A percentile compares a stretch with the other conserved stretches of the same genome.
Evolutionary conservation across 148 eudicot species (phyloP).

Genomic region (Agrostemma githago): DNA sequence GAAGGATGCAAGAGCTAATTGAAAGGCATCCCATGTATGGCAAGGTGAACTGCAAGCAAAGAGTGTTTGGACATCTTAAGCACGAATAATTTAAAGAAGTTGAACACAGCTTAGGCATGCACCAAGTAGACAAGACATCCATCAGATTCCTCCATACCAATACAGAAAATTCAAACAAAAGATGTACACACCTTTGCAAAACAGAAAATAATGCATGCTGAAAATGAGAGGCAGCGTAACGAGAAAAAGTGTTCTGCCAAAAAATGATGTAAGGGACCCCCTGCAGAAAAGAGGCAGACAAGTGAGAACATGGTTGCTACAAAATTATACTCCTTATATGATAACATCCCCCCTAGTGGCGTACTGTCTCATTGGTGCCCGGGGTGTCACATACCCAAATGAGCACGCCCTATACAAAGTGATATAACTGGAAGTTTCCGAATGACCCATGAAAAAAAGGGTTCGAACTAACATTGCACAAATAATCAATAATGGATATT

Average conservation of each 20-base stretch:
- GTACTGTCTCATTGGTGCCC: not conserved
- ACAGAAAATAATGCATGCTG: constrained; percentile 79
- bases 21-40: constrained; percentile 95
- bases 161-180: not conserved
- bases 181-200: constrained; percentile 62
- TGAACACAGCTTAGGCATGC: constrained; percentile 4
- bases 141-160: not conserved
- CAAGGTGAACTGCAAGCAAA: constrained; percentile 65
- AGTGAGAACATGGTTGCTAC: constrained; percentile 3
- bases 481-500: too few relatives aligned
- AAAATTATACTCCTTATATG: not conserved
- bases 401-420: not conserved
- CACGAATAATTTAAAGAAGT: not conserved
- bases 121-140: not conserved
- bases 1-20: constrained; percentile 81
- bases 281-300: constrained; percentile 33
- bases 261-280: constrained; percentile 82
- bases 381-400: not conserved
- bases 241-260: constrained; percentile 69
- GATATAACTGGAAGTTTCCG: not conserved
- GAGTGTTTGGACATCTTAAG: constrained; percentile 1
- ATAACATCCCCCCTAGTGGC: not conserved
- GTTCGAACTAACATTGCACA: not conserved
- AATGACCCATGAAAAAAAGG: not conserved
- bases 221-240: constrained; percentile 76